Evolutionary conservation across 495 filamentous ascomycete genomes (phyloP), one percentile per base, ranked within the genome.

Genomic region (Neurospora intermedia): DNA sequence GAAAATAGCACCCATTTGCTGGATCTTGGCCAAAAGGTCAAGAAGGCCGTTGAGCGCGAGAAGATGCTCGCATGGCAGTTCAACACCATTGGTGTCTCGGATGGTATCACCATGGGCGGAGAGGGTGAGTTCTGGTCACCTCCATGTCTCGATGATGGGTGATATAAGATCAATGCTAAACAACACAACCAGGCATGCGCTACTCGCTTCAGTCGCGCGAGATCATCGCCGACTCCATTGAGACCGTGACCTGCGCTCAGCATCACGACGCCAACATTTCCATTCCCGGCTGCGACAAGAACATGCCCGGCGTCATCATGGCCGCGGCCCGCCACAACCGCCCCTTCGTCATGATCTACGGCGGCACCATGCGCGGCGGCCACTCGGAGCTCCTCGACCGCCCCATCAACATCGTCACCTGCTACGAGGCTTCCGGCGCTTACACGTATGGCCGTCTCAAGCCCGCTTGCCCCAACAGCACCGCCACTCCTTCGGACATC

Each of bases 241-340:
- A 99, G 81, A 94, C 93, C 2, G 92, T 96, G 6, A 97, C 94
- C 2, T 96, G 92, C 76, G 91, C 91, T 8, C 91, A 93, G 80
- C 91, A 89, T 71, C 94, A 99, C 80, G 96, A 99, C 76, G 96
- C 96, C 71, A 96, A 94, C 79, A 94, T 99, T 77, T 89, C 93
- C 35, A 95, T 99, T 75, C 94, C 96, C 2, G 96, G 96, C 11
- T 99, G 96, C 78, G 96, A 99, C 82, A 99, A 99, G 86, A 99
- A 99, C 77, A 99, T 99, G 96, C 96, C 96, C 2, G 96, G 96
- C 73, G 85, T 87, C 4, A 76, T 88, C 59, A 88, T 88, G 84
- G 87, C 86, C 0, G 87, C 87, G 81, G 93, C 94, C 15, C 88
- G 96, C 48, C 94, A 97, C 82, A 98, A 99, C 83, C 89, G 95